Evolutionary conservation across 352 stramenopile genomes (phyloP).

Genomic region (Pythium plurisporium): DNA sequence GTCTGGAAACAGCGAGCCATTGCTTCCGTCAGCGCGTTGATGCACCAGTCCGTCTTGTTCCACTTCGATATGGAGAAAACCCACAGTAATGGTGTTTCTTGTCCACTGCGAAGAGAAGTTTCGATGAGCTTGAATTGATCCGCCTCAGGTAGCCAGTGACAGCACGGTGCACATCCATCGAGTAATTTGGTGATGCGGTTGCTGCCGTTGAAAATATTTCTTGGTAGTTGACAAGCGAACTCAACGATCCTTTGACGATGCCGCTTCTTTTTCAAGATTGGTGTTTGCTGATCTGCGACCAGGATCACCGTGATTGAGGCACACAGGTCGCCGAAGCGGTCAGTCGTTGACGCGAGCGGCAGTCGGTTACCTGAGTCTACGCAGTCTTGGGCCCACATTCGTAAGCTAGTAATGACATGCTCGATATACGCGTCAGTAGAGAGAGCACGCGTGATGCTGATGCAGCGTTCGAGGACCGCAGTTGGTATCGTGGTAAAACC

Average conservation of each 20-base stretch:
- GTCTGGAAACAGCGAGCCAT: not conserved
- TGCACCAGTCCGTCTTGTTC: not conserved
- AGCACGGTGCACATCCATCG: not conserved
- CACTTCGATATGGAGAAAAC: not conserved
- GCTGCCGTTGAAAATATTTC: not conserved
- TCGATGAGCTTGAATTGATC: not conserved
- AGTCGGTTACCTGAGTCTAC: too few species aligned
- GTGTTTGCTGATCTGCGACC: not conserved
- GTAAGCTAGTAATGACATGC: not conserved
- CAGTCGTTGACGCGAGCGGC: too few species aligned
- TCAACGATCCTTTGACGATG: not conserved
- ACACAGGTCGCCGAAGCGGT: not conserved
- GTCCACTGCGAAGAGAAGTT: not conserved
- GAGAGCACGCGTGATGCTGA: not conserved
- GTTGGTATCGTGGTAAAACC: not conserved
- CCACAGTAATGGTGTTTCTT: not conserved
- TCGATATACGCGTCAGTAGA: not conserved
- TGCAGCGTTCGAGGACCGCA: not conserved
- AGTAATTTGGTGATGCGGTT: not conserved
- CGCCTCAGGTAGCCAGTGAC: not conserved
- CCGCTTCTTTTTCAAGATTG: not conserved
- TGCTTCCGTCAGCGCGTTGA: not conserved
- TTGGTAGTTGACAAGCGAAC: not conserved
- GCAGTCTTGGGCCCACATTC: too few species aligned
- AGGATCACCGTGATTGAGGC: not conserved